These are phyloP conservation scores for Papiliotrema flavescens DNA, from an alignment of 1,284 basidiomycete species.

Conservation along the genomic window DNA sequence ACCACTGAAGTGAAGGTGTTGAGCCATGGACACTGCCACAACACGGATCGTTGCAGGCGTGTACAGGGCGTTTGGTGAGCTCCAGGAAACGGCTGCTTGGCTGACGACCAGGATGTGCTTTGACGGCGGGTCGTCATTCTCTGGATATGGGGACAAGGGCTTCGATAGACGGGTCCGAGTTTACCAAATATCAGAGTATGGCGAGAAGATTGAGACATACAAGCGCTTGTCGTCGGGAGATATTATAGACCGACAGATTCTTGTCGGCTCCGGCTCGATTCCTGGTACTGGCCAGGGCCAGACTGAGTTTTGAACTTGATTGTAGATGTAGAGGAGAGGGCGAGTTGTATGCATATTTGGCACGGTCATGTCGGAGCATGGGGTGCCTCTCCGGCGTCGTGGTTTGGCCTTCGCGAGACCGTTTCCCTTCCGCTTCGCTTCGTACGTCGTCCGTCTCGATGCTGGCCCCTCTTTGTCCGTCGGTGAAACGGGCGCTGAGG, in stretches of 20 bases:
- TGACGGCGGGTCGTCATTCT: slow-evolving; percentile 85
- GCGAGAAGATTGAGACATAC: slow-evolving; percentile 83
- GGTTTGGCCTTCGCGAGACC: too few relatives aligned
- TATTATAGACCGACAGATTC: slow-evolving; percentile 58
- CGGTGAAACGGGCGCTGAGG: too few relatives aligned
- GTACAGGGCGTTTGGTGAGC: slow-evolving; percentile 73
- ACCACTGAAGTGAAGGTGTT: slow-evolving; percentile 55
- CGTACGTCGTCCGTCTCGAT: too few relatives aligned
- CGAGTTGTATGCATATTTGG: too few relatives aligned
- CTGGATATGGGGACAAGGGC: slow-evolving; percentile 74
- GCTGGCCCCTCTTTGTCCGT: too few relatives aligned
- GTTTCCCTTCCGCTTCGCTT: too few relatives aligned
- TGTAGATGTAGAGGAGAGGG: neutral
- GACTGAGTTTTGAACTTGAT: neutral
- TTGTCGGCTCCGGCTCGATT: slow-evolving; percentile 37
- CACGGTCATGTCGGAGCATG: too few relatives aligned
- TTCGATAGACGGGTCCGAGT: slow-evolving; percentile 87
- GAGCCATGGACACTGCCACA: slow-evolving; percentile 81
- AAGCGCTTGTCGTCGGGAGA: slow-evolving; percentile 76
- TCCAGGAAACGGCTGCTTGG: neutral
- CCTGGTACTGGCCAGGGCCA: slow-evolving; percentile 27
- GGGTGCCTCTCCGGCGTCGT: too few relatives aligned
- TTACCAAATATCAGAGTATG: slow-evolving; percentile 78
- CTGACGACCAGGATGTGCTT: slow-evolving; percentile 63
- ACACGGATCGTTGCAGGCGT: slow-evolving; percentile 82